Evolutionary conservation across 75 land plant species (phyloP).

Genomic region (Cunninghamia lanceolata): DNA sequence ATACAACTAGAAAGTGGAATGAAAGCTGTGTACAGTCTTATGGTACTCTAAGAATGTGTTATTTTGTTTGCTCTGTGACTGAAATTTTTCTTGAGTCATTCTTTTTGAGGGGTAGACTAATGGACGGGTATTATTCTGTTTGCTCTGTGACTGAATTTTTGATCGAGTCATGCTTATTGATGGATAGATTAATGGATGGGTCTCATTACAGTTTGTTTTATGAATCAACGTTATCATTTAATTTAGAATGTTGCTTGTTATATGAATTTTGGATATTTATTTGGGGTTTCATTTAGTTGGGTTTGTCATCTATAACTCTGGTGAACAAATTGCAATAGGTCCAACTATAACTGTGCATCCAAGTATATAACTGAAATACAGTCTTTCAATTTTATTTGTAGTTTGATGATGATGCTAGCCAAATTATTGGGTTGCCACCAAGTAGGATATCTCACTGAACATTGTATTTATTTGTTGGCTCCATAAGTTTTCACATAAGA

Average conservation of each 20-base stretch:
- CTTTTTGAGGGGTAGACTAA: not conserved
- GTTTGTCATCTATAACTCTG: not conserved
- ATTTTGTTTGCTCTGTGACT: not conserved
- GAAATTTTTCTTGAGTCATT: not conserved
- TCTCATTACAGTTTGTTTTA: not conserved
- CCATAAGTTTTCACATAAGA: not conserved
- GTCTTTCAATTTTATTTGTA: not conserved
- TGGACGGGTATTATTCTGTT: not conserved
- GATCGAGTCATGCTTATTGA: not conserved
- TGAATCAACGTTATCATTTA: not conserved
- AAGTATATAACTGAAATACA: not conserved
- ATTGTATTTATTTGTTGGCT: not conserved
- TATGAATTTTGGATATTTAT: not conserved
- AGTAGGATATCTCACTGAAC: not conserved
- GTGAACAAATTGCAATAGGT: not conserved
- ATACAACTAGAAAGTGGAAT: not conserved
- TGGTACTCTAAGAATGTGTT: not conserved
- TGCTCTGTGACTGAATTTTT: not conserved
- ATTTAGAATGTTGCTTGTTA: not conserved
- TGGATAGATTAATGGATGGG: not conserved
- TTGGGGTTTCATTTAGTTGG: not conserved
- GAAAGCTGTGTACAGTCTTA: not conserved
- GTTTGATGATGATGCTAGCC: not conserved
- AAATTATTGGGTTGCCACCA: not conserved
- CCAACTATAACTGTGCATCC: not conserved